A percentile compares a stretch with the other conserved stretches of the same genome.
Evolutionary conservation across 2,329 filamentous ascomycete species (phyloP).

Genomic region (Didymella keratinophila): DNA sequence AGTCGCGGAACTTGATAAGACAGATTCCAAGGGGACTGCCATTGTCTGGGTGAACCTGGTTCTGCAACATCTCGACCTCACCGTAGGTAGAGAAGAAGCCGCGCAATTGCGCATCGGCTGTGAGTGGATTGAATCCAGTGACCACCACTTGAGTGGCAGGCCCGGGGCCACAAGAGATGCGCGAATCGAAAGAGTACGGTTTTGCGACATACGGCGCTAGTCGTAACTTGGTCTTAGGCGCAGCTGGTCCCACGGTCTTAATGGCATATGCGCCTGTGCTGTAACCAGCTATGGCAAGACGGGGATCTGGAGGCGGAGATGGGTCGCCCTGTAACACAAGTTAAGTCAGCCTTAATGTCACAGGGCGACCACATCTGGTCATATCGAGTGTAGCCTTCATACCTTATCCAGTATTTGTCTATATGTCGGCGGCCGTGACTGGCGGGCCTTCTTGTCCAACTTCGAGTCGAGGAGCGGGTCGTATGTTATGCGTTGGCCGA

Average conservation of each 20-base stretch:
- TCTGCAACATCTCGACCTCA: slow-evolving; percentile 88
- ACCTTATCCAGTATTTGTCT: slow-evolving; percentile 59
- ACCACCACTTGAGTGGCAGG: slow-evolving; percentile 92
- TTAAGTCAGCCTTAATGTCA: slow-evolving; percentile 52
- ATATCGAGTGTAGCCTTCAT: slow-evolving; percentile 44
- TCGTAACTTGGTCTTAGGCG: slow-evolving; percentile 71
- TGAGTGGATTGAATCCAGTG: slow-evolving; percentile 93
- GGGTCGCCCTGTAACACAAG: slow-evolving; percentile 74
- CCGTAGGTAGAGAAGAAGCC: slow-evolving; percentile 82
- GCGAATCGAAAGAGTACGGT: slow-evolving; percentile 81
- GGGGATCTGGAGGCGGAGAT: slow-evolving; percentile 80
- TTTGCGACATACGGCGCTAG: slow-evolving; percentile 80
- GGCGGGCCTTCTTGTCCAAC: slow-evolving; percentile 58
- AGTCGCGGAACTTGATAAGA: slow-evolving; percentile 87
- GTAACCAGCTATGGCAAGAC: slow-evolving; percentile 72
- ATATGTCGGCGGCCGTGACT: slow-evolving; percentile 59
- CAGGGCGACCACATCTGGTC: slow-evolving; percentile 50
- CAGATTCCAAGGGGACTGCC: slow-evolving; percentile 94
- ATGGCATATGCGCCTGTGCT: slow-evolving; percentile 56
- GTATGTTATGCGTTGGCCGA: slow-evolving; percentile 67
- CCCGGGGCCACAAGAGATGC: slow-evolving; percentile 85
- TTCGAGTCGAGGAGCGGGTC: slow-evolving; percentile 70
- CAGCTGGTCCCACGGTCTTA: slow-evolving; percentile 67
- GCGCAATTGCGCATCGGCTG: slow-evolving; percentile 78
- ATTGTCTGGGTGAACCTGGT: slow-evolving; percentile 93